These are phyloP conservation scores for Kodamaea arcana DNA, from an alignment of 1,139 yeast genomes.

Conservation along the genomic window DNA sequence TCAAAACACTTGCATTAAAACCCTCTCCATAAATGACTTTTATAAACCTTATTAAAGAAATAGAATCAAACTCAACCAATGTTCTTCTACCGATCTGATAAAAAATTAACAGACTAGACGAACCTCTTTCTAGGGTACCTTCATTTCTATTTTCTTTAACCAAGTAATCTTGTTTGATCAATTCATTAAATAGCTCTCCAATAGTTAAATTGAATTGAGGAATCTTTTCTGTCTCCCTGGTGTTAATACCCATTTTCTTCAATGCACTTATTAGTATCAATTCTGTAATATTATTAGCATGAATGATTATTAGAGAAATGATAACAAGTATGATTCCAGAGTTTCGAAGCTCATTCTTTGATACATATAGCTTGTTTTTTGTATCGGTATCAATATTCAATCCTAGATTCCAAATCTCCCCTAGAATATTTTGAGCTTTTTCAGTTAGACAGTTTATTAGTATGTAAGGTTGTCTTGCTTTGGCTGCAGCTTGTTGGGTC, in stretches of 20 bases:
- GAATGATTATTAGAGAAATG: constrained; percentile 26
- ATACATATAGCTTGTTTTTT: constrained; percentile 12
- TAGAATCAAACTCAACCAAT: constrained; percentile 32
- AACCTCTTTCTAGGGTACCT: constrained; percentile 14
- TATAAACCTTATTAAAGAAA: constrained; percentile 24
- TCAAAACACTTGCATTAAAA: constrained; percentile 20
- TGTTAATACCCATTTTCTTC: constrained; percentile 28
- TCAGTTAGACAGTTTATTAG: constrained; percentile 19
- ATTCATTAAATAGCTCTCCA: constrained; percentile 25
- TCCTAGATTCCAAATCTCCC: constrained; percentile 15
- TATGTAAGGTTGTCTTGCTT: constrained; percentile 13
- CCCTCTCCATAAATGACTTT: constrained; percentile 25
- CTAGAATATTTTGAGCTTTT: constrained; percentile 16
- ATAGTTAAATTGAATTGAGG: constrained; percentile 14
- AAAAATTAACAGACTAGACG: constrained; percentile 8
- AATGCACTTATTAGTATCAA: constrained; percentile 20
- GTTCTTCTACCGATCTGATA: constrained; percentile 34
- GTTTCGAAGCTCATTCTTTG: constrained; percentile 28
- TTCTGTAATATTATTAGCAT: constrained; percentile 34
- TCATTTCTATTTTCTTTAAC: constrained; percentile 13
- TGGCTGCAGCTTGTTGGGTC: too few species aligned
- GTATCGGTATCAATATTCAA: constrained; percentile 1
- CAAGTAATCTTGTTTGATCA: constrained; percentile 33
- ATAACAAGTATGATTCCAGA: constrained; percentile 27
- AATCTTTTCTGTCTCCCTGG: constrained; percentile 5